phyloP scores from a whole-genome alignment of 768 basidiomycete genomes.

The Tremella mesenterica region DNA sequence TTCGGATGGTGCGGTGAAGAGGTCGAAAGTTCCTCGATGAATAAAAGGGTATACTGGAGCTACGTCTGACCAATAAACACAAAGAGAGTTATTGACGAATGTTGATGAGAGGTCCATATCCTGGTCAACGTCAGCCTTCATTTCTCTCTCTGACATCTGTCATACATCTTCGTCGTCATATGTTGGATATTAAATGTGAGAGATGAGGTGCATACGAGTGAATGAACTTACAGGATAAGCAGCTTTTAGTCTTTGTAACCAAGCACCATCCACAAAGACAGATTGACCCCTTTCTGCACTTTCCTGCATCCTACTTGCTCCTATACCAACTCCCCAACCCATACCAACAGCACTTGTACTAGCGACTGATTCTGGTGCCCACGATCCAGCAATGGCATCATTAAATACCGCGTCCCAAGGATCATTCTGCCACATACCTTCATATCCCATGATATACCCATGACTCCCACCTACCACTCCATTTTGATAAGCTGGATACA shows the following conservation, averaged over 20 bases:
- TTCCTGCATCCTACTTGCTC: slow-evolving; percentile 12
- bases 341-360: slow-evolving; percentile 3
- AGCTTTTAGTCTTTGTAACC: slow-evolving; percentile 7
- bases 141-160: no score
- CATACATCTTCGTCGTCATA: no score
- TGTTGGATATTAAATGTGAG: no score
- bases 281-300: slow-evolving; percentile 20
- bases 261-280: slow-evolving; percentile 3
- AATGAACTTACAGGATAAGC: slow-evolving; percentile 19
- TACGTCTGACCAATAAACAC: slow-evolving; percentile 18
- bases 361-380: neutral
- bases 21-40: slow-evolving; percentile 31
- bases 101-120: slow-evolving; percentile 13
- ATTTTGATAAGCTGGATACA: no score
- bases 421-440: slow-evolving; percentile 5
- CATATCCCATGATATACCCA: neutral
- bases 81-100: slow-evolving; percentile 8
- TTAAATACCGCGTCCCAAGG: slow-evolving; percentile 10
- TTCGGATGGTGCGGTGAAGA: slow-evolving; percentile 15
- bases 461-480: no score
- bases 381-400: slow-evolving; percentile 4
- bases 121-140: no score
- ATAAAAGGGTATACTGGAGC: slow-evolving; percentile 31
- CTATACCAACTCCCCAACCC: slow-evolving; percentile 5
- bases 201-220: neutral